These are phyloP conservation scores for Termitomyces bulborhizus DNA, from an alignment of 768 basidiomycete species.

Conservation along the genomic window DNA sequence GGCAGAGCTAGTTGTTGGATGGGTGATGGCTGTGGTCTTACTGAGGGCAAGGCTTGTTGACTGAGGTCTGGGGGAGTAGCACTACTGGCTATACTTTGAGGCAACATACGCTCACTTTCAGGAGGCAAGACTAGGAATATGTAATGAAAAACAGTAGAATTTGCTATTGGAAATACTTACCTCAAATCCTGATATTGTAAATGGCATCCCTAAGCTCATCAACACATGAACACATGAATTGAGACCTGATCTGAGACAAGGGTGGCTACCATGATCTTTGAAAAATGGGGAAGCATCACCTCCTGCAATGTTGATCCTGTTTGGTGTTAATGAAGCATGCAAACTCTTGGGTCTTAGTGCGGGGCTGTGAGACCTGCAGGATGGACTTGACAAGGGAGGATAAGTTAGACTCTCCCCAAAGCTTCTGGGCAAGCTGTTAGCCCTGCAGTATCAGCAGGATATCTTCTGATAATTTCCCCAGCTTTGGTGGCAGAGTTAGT, in stretches of 20 bases:
- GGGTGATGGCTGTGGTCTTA: background rate
- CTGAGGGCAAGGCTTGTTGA: too few species aligned
- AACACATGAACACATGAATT: slow-evolving; percentile 57
- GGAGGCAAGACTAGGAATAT: background rate
- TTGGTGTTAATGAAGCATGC: slow-evolving; percentile 27
- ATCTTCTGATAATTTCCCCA: slow-evolving; percentile 26
- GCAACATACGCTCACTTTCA: slow-evolving; percentile 10
- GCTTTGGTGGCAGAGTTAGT: slow-evolving; percentile 34
- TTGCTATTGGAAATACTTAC: slow-evolving; percentile 18
- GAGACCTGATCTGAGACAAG: slow-evolving; percentile 30
- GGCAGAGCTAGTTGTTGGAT: slow-evolving; percentile 2
- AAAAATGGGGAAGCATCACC: slow-evolving; percentile 34
- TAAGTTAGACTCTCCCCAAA: too few species aligned
- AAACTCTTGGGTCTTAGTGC: background rate
- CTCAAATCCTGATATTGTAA: slow-evolving; percentile 27
- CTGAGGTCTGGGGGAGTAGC: background rate
- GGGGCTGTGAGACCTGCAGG: too few species aligned
- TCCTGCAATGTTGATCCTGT: slow-evolving; percentile 38
- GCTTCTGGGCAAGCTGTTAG: background rate
- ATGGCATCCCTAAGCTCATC: slow-evolving; percentile 40
- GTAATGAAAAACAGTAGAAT: background rate
- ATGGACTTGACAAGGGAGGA: too few species aligned
- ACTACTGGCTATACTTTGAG: slow-evolving; percentile 7
- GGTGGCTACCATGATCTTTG: slow-evolving; percentile 19
- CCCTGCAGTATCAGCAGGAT: background rate